phyloP scores from a whole-genome alignment of 2,329 filamentous ascomycete species.

The Colletotrichum sp. region DNA sequence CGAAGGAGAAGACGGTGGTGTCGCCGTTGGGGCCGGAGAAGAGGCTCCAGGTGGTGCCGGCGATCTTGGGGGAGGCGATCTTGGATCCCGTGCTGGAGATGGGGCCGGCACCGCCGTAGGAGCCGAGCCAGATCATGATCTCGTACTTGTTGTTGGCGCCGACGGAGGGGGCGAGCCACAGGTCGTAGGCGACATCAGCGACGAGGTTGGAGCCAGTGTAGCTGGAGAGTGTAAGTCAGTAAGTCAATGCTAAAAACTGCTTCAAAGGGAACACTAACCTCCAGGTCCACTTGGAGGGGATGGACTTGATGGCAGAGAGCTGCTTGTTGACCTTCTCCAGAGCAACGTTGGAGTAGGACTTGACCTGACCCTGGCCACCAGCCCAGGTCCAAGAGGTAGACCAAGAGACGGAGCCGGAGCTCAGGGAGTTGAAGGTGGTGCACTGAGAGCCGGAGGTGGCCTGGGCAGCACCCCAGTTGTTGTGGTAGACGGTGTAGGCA shows the following conservation, averaged over 20 bases:
- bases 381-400: constrained; percentile 46
- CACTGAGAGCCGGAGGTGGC: constrained; percentile 42
- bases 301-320: constrained; percentile 38
- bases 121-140: constrained; percentile 29
- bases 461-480: constrained; percentile 52
- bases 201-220: constrained; percentile 55
- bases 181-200: constrained; percentile 63
- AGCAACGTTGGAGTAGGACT: constrained; percentile 50
- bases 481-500: constrained; percentile 55
- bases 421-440: constrained; percentile 41
- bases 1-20: constrained; percentile 64
- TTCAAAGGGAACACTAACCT: constrained; percentile 15
- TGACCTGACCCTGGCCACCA: constrained; percentile 42
- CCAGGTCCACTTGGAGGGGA: constrained; percentile 40
- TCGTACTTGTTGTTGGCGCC: constrained; percentile 51
- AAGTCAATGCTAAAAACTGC: rapidly evolving
- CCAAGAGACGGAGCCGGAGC: constrained; percentile 41
- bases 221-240: neutral
- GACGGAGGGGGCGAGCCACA: constrained; percentile 57
- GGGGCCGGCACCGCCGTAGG: constrained; percentile 26
- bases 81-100: constrained; percentile 51
- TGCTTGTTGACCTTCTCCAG: constrained; percentile 38
- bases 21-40: constrained; percentile 61
- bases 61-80: constrained; percentile 59
- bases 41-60: constrained; percentile 56